phyloP scores from a whole-genome alignment of 495 filamentous ascomycete genomes.

The Aspergillus avenaceus region DNA sequence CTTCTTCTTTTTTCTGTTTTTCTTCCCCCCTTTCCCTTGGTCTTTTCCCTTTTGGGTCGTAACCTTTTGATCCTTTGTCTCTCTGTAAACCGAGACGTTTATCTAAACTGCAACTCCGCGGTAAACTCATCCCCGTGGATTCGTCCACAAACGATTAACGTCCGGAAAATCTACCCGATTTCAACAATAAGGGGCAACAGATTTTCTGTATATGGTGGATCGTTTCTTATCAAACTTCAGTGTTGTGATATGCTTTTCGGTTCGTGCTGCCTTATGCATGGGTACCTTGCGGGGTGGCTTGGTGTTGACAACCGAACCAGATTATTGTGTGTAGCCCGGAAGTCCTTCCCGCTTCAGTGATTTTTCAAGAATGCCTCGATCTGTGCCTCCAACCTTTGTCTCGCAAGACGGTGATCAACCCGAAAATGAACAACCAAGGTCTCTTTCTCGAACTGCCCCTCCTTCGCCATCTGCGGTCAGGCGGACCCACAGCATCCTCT shows the following conservation, averaged over 20 bases:
- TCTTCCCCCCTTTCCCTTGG: not conserved
- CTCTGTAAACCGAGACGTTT: not conserved
- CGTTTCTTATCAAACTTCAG: not conserved
- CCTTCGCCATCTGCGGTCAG: constrained; percentile 35
- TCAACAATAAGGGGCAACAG: not conserved
- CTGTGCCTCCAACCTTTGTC: constrained; percentile 12
- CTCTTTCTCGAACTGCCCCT: constrained; percentile 30
- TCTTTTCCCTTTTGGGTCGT: not conserved
- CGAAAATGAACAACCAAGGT: constrained; percentile 7
- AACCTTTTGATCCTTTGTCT: not conserved
- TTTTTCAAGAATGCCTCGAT: constrained; percentile 20
- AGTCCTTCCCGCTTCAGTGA: constrained; percentile 9
- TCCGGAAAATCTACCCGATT: too few relatives aligned
- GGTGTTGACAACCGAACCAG: not conserved
- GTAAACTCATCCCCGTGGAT: too few relatives aligned
- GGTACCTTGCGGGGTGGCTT: not conserved
- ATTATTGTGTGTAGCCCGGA: constrained; percentile 8
- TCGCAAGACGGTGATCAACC: constrained; percentile 8
- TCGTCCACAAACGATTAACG: too few relatives aligned
- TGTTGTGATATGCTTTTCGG: not conserved
- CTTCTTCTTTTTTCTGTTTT: not conserved
- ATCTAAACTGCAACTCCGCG: too few relatives aligned
- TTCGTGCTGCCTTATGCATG: not conserved
- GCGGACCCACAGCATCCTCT: constrained; percentile 30
- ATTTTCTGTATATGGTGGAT: not conserved